phyloP scores from a whole-genome alignment of 495 filamentous ascomycete species.

The Aspergillus heteromorphus region DNA sequence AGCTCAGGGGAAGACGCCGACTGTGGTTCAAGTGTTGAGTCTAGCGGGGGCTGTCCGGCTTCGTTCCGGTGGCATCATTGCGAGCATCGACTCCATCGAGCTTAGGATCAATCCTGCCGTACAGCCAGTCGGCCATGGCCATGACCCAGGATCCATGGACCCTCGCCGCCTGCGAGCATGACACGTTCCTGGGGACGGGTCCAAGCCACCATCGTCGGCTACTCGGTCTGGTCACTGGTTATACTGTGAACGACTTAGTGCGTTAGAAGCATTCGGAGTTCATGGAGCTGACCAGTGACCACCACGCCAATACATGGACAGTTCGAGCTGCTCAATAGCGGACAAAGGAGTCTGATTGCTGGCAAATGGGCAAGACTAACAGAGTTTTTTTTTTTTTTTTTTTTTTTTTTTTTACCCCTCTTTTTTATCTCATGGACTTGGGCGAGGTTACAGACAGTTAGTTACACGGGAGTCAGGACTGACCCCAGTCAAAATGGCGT shows the following conservation, averaged over 20 bases:
- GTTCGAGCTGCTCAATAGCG: no score
- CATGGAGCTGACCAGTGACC: no score
- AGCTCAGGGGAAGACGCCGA: slow-evolving; percentile 5
- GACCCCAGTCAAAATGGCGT: not conserved
- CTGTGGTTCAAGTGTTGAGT: not conserved
- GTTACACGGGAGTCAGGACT: no score
- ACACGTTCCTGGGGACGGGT: not conserved
- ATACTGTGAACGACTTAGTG: not conserved
- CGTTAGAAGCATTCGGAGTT: not conserved
- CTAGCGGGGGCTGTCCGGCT: not conserved
- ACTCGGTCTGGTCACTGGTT: not conserved
- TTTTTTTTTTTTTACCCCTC: not conserved
- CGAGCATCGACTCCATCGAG: not conserved
- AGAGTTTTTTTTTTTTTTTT: no score
- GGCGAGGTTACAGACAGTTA: no score
- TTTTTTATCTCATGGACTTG: not conserved
- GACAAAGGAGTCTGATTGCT: not conserved
- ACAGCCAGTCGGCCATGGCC: not conserved
- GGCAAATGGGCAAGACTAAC: not conserved
- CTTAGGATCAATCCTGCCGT: not conserved
- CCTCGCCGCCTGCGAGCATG: not conserved
- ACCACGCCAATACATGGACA: no score
- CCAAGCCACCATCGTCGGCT: not conserved
- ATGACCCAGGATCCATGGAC: not conserved
- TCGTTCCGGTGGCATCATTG: not conserved